phyloP scores from a whole-genome alignment of 495 filamentous ascomycete species.

The Diplogelasinospora grovesii region DNA sequence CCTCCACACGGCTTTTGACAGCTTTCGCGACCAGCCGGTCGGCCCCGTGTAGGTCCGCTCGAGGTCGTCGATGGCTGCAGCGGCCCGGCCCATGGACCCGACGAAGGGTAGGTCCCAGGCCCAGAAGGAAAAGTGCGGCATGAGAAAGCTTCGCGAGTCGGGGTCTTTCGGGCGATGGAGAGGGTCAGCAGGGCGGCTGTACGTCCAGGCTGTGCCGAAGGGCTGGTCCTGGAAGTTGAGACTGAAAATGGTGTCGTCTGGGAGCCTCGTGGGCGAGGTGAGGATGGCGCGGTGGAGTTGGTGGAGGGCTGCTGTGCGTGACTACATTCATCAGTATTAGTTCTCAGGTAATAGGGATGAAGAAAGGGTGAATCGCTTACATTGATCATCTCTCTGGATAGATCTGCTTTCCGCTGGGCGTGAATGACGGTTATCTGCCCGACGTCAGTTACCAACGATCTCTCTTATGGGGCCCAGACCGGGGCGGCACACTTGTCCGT shows the following conservation, averaged over 20 bases:
- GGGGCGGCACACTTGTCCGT: slow-evolving; percentile 28
- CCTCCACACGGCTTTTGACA: slow-evolving; percentile 62
- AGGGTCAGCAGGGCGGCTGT: slow-evolving; percentile 33
- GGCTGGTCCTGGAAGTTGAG: slow-evolving; percentile 39
- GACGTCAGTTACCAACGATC: neutral
- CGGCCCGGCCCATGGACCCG: slow-evolving; percentile 50
- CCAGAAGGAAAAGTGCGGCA: slow-evolving; percentile 80
- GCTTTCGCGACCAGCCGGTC: slow-evolving; percentile 44
- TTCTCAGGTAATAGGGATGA: neutral
- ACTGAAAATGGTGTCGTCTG: slow-evolving; percentile 60
- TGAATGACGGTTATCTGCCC: slow-evolving; percentile 41
- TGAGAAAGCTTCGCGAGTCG: slow-evolving; percentile 51
- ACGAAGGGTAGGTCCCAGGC: slow-evolving; percentile 59
- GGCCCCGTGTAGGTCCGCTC: slow-evolving; percentile 17
- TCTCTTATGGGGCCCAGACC: too few species aligned
- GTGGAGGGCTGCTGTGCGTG: slow-evolving; percentile 34
- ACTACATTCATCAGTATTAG: slow-evolving; percentile 15
- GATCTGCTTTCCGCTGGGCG: slow-evolving; percentile 29
- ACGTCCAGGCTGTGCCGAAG: slow-evolving; percentile 30
- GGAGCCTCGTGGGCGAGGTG: slow-evolving; percentile 42
- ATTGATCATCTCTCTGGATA: slow-evolving; percentile 35
- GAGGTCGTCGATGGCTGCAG: slow-evolving; percentile 35
- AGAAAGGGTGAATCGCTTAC: slow-evolving; percentile 8
- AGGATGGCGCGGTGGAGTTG: slow-evolving; percentile 46
- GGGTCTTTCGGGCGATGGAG: slow-evolving; percentile 39